Percentiles rank a stretch among this genome's conserved stretches.
phyloP scores from a whole-genome alignment of 2,329 filamentous ascomycete genomes.

The Epichloe typhina region DNA sequence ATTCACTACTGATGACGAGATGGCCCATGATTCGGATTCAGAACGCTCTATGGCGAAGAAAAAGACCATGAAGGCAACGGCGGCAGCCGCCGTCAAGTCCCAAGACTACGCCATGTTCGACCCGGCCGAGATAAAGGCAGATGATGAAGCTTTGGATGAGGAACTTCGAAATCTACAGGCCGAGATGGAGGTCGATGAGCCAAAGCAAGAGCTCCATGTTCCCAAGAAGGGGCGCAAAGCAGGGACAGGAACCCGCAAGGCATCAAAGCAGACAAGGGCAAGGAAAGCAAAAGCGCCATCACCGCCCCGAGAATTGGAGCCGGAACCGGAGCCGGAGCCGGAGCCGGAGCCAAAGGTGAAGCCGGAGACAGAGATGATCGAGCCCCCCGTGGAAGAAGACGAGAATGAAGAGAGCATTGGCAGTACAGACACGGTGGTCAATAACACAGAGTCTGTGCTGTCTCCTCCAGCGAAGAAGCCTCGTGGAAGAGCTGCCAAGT shows the following conservation, averaged over 20 bases:
- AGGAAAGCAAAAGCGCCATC: slow-evolving; percentile 28
- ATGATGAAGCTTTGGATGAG: slow-evolving; percentile 36
- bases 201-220: slow-evolving; percentile 26
- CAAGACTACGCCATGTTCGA: slow-evolving; percentile 40
- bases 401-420: slow-evolving; percentile 18
- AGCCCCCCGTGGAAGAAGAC: slow-evolving; percentile 12
- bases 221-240: slow-evolving; percentile 43
- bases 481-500: slow-evolving; percentile 11
- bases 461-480: slow-evolving; percentile 12
- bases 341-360: slow-evolving; percentile 5
- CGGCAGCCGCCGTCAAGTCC: slow-evolving; percentile 18
- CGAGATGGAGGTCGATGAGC: slow-evolving; percentile 31
- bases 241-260: slow-evolving; percentile 33
- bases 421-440: slow-evolving; percentile 30
- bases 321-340: not conserved
- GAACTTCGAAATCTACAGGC: slow-evolving; percentile 36
- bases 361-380: slow-evolving; percentile 8
- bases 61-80: slow-evolving; percentile 16
- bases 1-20: slow-evolving; percentile 38
- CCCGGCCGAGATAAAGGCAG: slow-evolving; percentile 27
- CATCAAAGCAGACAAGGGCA: slow-evolving; percentile 35
- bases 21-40: slow-evolving; percentile 32
- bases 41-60: slow-evolving; percentile 22
- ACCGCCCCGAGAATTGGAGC: not conserved
- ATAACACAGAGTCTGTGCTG: slow-evolving; percentile 16